A percentile compares a stretch with the other conserved stretches of the same genome.
Conservation (phyloP, 108 stramenopile species). For the Cyclotella baltica region DNA sequence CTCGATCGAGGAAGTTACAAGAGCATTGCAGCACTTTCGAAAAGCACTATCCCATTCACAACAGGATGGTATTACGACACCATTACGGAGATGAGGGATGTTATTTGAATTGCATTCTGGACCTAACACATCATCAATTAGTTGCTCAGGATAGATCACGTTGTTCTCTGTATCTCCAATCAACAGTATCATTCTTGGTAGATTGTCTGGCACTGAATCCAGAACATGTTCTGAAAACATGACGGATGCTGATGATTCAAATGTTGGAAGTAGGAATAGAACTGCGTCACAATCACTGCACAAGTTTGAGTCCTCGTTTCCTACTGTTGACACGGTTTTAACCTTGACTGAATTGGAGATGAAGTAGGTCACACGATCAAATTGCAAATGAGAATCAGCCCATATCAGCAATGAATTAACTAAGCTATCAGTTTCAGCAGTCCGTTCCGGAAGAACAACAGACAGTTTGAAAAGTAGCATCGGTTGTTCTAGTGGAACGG, state of each 20-base stretch:
- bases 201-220: slow-evolving; percentile 12
- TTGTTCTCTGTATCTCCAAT: slow-evolving; percentile 19
- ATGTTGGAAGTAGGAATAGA: slow-evolving; percentile 38
- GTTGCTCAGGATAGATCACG: slow-evolving; percentile 10
- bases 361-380: slow-evolving; percentile 15
- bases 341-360: slow-evolving; percentile 16
- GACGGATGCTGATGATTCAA: neutral
- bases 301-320: slow-evolving; percentile 32
- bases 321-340: slow-evolving; percentile 44
- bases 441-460: slow-evolving; percentile 35
- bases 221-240: slow-evolving; percentile 26
- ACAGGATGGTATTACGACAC: slow-evolving; percentile 26
- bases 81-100: slow-evolving; percentile 8
- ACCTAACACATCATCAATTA: slow-evolving; percentile 33
- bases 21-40: slow-evolving; percentile 37
- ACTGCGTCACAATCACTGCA: slow-evolving; percentile 49
- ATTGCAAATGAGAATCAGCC: slow-evolving; percentile 41
- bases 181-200: slow-evolving; percentile 41
- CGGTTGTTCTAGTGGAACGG: slow-evolving; percentile 20
- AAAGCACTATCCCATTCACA: slow-evolving; percentile 47
- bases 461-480: slow-evolving; percentile 37
- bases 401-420: slow-evolving; percentile 41
- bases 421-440: slow-evolving; percentile 11
- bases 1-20: slow-evolving; percentile 26
- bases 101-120: neutral